Percentiles rank a stretch among this genome's conserved stretches.
Conservation (phyloP, 2,329 filamentous ascomycete species). For the Penicillium sp. region DNA sequence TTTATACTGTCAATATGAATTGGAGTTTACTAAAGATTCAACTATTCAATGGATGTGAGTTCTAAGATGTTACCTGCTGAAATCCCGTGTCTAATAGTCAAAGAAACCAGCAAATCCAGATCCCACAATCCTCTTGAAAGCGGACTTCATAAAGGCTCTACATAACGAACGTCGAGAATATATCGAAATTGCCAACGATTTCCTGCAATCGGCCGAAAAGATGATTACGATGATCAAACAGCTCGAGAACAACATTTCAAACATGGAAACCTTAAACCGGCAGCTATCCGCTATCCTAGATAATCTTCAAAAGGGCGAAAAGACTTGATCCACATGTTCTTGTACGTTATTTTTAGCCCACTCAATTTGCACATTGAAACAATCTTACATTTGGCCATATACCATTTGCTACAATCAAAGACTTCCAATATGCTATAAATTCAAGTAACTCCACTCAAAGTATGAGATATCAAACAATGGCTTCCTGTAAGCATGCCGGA, state of each 20-base stretch:
- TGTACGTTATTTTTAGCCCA: neutral
- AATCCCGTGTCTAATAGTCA: neutral
- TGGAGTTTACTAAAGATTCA: neutral
- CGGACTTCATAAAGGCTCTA: neutral
- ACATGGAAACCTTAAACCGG: neutral
- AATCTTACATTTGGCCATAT: neutral
- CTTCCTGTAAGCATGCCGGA: conserved; percentile 9
- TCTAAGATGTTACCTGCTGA: neutral
- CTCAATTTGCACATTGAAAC: neutral
- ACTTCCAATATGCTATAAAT: neutral
- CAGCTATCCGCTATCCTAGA: neutral
- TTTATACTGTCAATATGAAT: neutral
- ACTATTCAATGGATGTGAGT: neutral
- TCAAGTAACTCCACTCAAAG: neutral
- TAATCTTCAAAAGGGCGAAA: neutral
- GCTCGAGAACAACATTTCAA: conserved; percentile 2
- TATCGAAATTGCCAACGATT: neutral
- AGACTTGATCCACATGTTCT: neutral
- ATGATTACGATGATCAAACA: neutral
- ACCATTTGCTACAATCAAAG: neutral
- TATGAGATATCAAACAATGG: conserved; percentile 3
- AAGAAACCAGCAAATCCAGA: neutral
- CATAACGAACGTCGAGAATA: neutral
- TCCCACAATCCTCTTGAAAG: neutral
- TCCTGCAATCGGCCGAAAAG: neutral